phyloP scores from a whole-genome alignment of 345 rosid genomes.

The Gossypium anomalum region DNA sequence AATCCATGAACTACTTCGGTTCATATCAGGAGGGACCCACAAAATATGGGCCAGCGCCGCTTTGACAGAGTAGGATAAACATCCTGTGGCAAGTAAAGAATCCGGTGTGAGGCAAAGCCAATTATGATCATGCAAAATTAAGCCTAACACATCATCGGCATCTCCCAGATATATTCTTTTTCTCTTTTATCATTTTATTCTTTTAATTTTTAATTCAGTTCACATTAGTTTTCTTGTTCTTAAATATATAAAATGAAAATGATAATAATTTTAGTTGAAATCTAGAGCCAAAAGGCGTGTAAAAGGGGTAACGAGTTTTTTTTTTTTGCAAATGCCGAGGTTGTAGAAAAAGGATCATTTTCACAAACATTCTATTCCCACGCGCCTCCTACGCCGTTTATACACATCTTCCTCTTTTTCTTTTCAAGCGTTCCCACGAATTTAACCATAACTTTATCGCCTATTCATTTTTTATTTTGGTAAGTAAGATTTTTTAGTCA shows the following conservation, averaged over 20 bases:
- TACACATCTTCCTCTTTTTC: not conserved
- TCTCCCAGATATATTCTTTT: slow-evolving; percentile 5
- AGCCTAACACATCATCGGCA: slow-evolving; percentile 22
- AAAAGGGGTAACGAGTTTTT: not conserved
- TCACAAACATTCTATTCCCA: slow-evolving; percentile 1
- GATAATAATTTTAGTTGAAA: slow-evolving; percentile 20
- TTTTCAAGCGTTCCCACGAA: no score
- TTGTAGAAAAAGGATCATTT: not conserved
- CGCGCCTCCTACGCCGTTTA: not conserved
- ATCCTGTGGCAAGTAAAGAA: slow-evolving; percentile 27
- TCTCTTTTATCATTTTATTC: not conserved
- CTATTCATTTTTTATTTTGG: no score
- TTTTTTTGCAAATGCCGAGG: slow-evolving; percentile 16
- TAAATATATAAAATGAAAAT: slow-evolving; percentile 8
- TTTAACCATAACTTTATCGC: no score
- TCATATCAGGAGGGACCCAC: not conserved
- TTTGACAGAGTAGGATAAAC: not conserved
- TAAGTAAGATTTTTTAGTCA: no score
- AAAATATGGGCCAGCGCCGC: not conserved
- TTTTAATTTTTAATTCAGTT: not conserved
- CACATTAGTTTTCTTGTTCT: not conserved
- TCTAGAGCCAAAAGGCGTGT: not conserved
- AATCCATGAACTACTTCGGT: no score
- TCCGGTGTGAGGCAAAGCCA: slow-evolving; percentile 15
- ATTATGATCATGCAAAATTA: not conserved